A percentile compares a stretch with the other conserved stretches of the same genome.
Conservation (phyloP, 2,329 filamentous ascomycete species). For the Sarocladium kiliense region DNA sequence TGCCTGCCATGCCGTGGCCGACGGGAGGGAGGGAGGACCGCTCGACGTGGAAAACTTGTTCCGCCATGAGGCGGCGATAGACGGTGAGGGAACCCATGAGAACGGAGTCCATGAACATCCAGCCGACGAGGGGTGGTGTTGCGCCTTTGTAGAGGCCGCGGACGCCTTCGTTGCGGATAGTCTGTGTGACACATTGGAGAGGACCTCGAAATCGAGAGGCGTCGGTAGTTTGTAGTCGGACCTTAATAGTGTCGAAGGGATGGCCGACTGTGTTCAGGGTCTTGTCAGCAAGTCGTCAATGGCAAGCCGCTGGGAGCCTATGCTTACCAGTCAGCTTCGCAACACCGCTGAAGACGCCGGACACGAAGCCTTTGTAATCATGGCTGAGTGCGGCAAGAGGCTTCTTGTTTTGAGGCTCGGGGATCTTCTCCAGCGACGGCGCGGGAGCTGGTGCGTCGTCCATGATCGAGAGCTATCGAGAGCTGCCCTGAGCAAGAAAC, state of each 20-base stretch:
- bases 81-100: conserved; percentile 92
- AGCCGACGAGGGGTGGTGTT: conserved; percentile 84
- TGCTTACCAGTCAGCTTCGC: conserved; percentile 75
- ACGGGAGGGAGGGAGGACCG: conserved; percentile 58
- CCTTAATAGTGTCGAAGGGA: conserved; percentile 94
- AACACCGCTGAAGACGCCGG: conserved; percentile 91
- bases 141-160: conserved; percentile 90
- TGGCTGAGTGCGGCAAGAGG: conserved; percentile 19
- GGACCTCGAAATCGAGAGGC: conserved; percentile 76
- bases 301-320: background rate
- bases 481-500: no score
- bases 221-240: conserved; percentile 84
- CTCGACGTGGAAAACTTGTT: conserved; percentile 65
- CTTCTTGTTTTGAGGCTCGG: conserved; percentile 5
- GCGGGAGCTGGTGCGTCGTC: conserved; percentile 1
- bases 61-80: conserved; percentile 78
- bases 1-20: conserved; percentile 83
- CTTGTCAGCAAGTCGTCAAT: background rate
- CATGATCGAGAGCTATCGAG: background rate
- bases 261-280: conserved; percentile 50
- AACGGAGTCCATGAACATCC: conserved; percentile 94
- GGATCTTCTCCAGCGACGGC: background rate
- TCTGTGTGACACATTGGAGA: conserved; percentile 78
- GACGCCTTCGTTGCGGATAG: conserved; percentile 78
- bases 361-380: conserved; percentile 92